These are phyloP conservation scores for Delitschia confertaspora DNA, from an alignment of 495 filamentous ascomycete species.

Conservation along the genomic window DNA sequence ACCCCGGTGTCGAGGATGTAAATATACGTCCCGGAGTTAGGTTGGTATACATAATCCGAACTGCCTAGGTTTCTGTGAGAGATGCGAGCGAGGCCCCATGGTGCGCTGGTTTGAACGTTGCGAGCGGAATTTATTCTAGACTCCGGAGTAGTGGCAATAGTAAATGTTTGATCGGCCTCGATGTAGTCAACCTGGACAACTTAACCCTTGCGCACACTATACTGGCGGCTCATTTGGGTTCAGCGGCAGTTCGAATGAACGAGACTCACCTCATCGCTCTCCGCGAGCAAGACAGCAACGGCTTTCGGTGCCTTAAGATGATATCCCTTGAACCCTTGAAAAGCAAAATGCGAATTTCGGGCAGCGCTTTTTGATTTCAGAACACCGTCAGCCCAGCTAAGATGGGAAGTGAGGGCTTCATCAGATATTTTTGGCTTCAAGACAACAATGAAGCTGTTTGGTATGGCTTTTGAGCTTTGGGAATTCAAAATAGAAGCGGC, in stretches of 20 bases:
- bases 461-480: neutral
- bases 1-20: constrained; percentile 23
- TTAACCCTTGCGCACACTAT: neutral
- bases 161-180: constrained; percentile 10
- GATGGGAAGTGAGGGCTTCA: neutral
- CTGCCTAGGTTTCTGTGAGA: constrained; percentile 11
- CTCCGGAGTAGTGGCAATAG: neutral
- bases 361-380: neutral
- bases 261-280: constrained; percentile 10
- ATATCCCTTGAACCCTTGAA: constrained; percentile 10
- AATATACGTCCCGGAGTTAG: constrained; percentile 7
- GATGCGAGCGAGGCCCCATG: constrained; percentile 24
- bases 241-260: neutral
- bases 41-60: constrained; percentile 13
- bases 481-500: neutral
- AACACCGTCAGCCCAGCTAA: neutral
- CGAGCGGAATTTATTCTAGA: neutral
- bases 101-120: constrained; percentile 14
- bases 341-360: neutral
- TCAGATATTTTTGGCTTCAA: neutral
- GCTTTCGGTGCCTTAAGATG: constrained; percentile 1
- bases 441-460: constrained; percentile 3
- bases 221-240: neutral
- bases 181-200: constrained; percentile 6
- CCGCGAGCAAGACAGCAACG: neutral